These are phyloP conservation scores for Sugiyamaella paludigena DNA, from an alignment of 1,139 yeast species.

Conservation along the genomic window DNA sequence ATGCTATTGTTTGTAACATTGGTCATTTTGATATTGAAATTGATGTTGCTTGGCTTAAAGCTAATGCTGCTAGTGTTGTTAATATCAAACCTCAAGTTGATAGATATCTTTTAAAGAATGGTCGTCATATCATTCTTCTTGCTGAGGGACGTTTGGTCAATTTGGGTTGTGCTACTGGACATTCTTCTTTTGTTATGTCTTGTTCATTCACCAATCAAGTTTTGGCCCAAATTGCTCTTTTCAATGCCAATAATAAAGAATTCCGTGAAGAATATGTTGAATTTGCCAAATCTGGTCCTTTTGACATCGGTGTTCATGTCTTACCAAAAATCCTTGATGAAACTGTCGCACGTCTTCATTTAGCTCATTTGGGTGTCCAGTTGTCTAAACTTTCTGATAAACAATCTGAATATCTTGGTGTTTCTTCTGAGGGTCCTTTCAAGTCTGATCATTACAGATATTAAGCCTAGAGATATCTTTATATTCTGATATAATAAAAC, in stretches of 20 bases:
- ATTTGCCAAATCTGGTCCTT: slow-evolving; percentile 91
- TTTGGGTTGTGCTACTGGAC: slow-evolving; percentile 99
- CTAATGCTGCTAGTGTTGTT: slow-evolving; percentile 44
- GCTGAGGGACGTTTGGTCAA: slow-evolving; percentile 99
- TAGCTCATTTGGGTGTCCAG: slow-evolving; percentile 90
- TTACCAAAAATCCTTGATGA: slow-evolving; percentile 98
- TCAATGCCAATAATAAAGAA: slow-evolving; percentile 78
- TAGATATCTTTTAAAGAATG: slow-evolving; percentile 87
- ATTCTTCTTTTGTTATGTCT: slow-evolving; percentile 98
- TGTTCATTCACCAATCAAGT: slow-evolving; percentile 99
- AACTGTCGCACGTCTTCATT: slow-evolving; percentile 97
- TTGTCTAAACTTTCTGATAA: slow-evolving; percentile 72
- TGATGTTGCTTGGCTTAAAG: slow-evolving; percentile 50
- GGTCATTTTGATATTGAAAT: slow-evolving; percentile 99
- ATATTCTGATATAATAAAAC: neutral
- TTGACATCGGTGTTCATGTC: slow-evolving; percentile 90
- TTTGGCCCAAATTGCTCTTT: slow-evolving; percentile 97
- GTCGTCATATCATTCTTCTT: slow-evolving; percentile 92
- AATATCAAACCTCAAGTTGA: slow-evolving; percentile 99
- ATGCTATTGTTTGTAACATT: slow-evolving; percentile 99
- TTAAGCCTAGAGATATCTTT: slow-evolving; percentile 43
- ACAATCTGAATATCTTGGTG: slow-evolving; percentile 95
- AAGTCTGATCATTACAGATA: slow-evolving; percentile 99
- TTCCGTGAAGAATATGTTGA: slow-evolving; percentile 85
- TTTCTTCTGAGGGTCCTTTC: slow-evolving; percentile 94